phyloP scores from a whole-genome alignment of 208 protist genomes.

The Trypanosoma melophagium region DNA sequence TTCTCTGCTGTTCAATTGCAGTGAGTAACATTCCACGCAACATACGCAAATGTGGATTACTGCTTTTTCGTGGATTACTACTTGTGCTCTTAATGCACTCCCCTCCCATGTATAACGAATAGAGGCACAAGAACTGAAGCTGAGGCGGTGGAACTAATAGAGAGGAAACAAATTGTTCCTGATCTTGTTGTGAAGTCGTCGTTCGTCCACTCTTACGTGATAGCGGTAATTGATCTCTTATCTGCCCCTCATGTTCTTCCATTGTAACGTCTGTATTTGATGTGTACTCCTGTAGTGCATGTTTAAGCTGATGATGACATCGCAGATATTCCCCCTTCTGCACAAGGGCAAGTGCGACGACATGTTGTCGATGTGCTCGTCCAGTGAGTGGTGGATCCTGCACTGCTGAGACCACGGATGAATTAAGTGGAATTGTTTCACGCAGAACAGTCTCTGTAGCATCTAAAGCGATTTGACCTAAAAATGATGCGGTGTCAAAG shows the following conservation, averaged over 20 bases:
- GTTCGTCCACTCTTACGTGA: constrained; percentile 5
- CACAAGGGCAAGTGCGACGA: constrained; percentile 57
- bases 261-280: not conserved
- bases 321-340: constrained; percentile 70
- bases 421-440: constrained; percentile 5
- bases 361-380: constrained; percentile 43
- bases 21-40: constrained; percentile 64
- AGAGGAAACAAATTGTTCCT: not conserved
- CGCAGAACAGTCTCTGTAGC: constrained; percentile 28
- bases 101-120: constrained; percentile 80
- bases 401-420: constrained; percentile 15
- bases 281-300: constrained; percentile 40
- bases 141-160: constrained; percentile 34
- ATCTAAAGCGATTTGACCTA: constrained; percentile 68
- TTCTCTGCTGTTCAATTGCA: constrained; percentile 45
- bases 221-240: not conserved
- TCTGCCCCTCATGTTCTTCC: not conserved
- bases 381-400: constrained; percentile 17
- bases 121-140: constrained; percentile 74
- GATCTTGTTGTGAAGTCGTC: not conserved
- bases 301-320: constrained; percentile 61
- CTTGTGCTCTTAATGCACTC: constrained; percentile 54
- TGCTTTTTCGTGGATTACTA: constrained; percentile 38
- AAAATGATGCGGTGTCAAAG: constrained; percentile 50
- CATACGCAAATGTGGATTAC: constrained; percentile 69